phyloP scores from a whole-genome alignment of 2,329 filamentous ascomycete genomes.

The Monosporascus cannonballus region DNA sequence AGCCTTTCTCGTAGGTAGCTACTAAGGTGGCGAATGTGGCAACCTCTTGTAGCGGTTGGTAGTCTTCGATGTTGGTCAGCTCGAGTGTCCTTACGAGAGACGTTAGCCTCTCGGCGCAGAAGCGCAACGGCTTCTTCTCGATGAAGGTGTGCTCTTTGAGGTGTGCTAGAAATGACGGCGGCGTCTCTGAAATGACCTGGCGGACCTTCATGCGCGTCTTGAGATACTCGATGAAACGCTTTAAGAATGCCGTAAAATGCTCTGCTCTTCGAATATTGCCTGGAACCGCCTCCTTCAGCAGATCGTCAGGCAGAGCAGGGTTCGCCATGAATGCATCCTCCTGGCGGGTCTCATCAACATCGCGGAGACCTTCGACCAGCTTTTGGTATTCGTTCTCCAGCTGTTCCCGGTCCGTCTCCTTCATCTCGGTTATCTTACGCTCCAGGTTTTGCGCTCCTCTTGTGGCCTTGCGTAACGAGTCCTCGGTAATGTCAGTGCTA shows the following conservation, averaged over 20 bases:
- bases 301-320: constrained; percentile 86
- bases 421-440: constrained; percentile 87
- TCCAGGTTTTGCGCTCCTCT: constrained; percentile 88
- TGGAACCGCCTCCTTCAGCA: constrained; percentile 91
- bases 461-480: constrained; percentile 85
- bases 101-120: constrained; percentile 90
- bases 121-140: constrained; percentile 88
- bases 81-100: constrained; percentile 93
- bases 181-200: constrained; percentile 95
- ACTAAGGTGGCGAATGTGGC: constrained; percentile 95
- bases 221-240: constrained; percentile 94
- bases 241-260: constrained; percentile 91
- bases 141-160: constrained; percentile 96
- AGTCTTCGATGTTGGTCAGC: constrained; percentile 96
- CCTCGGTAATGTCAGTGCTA: constrained; percentile 94
- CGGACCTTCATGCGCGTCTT: constrained; percentile 98
- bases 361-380: constrained; percentile 82
- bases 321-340: constrained; percentile 98
- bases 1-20: constrained; percentile 94
- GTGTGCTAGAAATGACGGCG: constrained; percentile 86
- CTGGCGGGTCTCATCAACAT: constrained; percentile 80
- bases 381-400: constrained; percentile 94
- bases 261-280: constrained; percentile 95
- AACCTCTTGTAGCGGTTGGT: constrained; percentile 92
- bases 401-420: constrained; percentile 89